Conservation (phyloP, 2,329 filamentous ascomycete species). For the Dryadomyces quercus-mongolicae region DNA sequence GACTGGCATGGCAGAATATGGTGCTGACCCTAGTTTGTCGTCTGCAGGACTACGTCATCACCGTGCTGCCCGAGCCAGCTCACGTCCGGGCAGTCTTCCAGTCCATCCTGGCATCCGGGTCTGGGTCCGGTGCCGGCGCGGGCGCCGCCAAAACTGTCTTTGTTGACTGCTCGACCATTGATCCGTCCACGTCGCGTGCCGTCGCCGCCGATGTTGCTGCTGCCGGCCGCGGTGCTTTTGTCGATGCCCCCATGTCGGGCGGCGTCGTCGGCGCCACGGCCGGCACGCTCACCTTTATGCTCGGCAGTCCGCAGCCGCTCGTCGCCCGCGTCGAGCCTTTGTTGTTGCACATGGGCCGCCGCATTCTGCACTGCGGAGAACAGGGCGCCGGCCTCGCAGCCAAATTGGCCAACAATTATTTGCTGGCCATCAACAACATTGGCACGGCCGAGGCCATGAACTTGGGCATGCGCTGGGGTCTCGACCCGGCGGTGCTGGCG, state of each 20-base stretch:
- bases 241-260: constrained; percentile 95
- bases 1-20: too few species aligned
- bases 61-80: constrained; percentile 76
- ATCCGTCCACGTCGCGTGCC: constrained; percentile 69
- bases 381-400: constrained; percentile 80
- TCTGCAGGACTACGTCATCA: constrained; percentile 81
- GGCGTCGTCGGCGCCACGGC: constrained; percentile 84
- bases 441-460: constrained; percentile 56
- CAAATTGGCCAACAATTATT: constrained; percentile 95
- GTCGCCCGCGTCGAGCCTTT: constrained; percentile 55
- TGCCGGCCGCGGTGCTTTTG: constrained; percentile 49
- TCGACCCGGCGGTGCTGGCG: constrained; percentile 55
- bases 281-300: constrained; percentile 90
- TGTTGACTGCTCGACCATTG: constrained; percentile 95
- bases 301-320: constrained; percentile 54
- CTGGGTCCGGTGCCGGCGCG: too few species aligned
- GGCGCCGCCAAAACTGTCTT: constrained; percentile 56
- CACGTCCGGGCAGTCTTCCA: constrained; percentile 79
- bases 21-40: too few species aligned
- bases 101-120: constrained; percentile 47
- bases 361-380: constrained; percentile 71
- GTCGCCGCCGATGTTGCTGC: constrained; percentile 55
- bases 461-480: constrained; percentile 46
- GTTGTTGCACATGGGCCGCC: constrained; percentile 72
- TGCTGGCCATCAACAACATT: constrained; percentile 86